Percentiles rank a stretch among this genome's conserved stretches.
Evolutionary conservation across 2,329 filamentous ascomycete genomes (phyloP).

Genomic region (Pseudogymnoascus sp.): DNA sequence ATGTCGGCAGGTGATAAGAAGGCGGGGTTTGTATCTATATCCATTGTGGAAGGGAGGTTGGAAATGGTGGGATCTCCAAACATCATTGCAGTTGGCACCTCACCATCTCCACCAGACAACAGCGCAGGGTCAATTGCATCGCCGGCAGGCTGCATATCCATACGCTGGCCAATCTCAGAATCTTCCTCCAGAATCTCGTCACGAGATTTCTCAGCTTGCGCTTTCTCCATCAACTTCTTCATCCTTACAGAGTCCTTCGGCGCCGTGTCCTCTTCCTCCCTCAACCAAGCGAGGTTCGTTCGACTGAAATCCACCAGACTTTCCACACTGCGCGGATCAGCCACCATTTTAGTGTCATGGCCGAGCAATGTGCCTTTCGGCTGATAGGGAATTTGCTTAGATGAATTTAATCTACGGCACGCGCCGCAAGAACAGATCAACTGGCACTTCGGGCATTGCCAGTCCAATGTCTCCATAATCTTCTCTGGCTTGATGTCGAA

Average conservation of each 20-base stretch:
- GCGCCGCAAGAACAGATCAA: constrained; percentile 79
- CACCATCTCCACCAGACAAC: background rate
- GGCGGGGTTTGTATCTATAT: background rate
- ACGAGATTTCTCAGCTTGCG: constrained; percentile 25
- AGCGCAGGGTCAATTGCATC: background rate
- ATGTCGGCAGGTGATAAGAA: background rate
- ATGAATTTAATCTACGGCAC: constrained; percentile 58
- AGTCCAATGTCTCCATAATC: constrained; percentile 70
- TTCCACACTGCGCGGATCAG: constrained; percentile 85
- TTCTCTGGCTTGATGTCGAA: constrained; percentile 83
- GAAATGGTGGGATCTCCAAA: background rate
- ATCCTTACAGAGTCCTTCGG: constrained; percentile 33
- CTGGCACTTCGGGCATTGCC: constrained; percentile 82
- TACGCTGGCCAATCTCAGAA: background rate
- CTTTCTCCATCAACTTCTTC: constrained; percentile 27
- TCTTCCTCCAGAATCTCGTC: constrained; percentile 14
- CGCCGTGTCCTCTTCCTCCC: constrained; percentile 44
- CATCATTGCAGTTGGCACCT: background rate
- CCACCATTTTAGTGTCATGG: constrained; percentile 82
- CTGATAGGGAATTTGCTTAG: constrained; percentile 67
- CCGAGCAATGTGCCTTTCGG: constrained; percentile 83
- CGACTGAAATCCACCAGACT: constrained; percentile 82
- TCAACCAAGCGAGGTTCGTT: constrained; percentile 80
- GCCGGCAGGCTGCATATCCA: background rate
- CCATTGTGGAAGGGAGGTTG: background rate